Conservation (phyloP, 805 yeast species). For the Myxozyma udenii region DNA sequence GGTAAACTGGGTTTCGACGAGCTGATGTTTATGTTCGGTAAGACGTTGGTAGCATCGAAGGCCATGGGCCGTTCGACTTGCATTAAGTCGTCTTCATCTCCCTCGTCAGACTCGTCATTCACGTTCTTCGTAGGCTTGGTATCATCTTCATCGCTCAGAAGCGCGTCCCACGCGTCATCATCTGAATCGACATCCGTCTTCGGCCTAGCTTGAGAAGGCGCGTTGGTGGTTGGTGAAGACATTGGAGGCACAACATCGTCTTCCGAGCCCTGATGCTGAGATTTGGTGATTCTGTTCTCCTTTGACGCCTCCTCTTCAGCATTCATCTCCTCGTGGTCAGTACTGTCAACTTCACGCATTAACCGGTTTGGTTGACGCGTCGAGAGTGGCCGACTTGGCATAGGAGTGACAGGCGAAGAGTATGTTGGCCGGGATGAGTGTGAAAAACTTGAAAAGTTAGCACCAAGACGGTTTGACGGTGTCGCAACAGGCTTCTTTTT, state of each 20-base stretch:
- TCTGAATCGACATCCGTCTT: constrained; percentile 10
- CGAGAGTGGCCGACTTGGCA: too few species aligned
- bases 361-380: too few species aligned
- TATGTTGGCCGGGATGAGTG: too few species aligned
- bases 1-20: constrained; percentile 7
- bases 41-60: not conserved
- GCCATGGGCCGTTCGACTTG: constrained; percentile 18
- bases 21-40: constrained; percentile 14
- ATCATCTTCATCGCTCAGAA: constrained; percentile 1
- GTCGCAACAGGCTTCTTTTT: not conserved
- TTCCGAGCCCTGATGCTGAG: not conserved
- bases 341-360: too few species aligned
- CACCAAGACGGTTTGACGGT: constrained; percentile 4
- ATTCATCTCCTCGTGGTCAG: not conserved
- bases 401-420: too few species aligned
- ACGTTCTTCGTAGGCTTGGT: not conserved
- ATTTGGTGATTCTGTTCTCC: too few species aligned
- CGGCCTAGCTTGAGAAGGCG: not conserved
- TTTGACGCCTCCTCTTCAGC: too few species aligned
- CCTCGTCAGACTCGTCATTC: constrained; percentile 7
- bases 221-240: constrained; percentile 5
- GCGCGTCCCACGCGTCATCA: constrained; percentile 13
- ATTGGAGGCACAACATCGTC: constrained; percentile 1
- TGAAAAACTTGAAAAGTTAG: constrained; percentile 1
- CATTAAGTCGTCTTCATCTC: constrained; percentile 26